Base-by-base conservation (phyloP, 2,329 filamentous ascomycete genomes). In the Lecanicillium sp. region DNA sequence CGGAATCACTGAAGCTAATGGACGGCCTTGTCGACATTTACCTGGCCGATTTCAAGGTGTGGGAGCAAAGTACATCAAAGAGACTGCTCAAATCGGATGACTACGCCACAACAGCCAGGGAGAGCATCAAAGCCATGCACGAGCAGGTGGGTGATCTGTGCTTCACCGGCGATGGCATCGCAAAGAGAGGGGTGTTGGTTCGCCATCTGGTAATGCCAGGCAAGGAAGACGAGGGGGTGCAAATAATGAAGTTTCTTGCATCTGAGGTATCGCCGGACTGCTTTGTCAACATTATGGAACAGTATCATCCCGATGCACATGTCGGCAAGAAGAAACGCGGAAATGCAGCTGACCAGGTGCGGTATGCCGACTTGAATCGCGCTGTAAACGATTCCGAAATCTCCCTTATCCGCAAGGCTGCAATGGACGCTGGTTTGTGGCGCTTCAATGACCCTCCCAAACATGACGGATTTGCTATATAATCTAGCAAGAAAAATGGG, bases 221-320 rank as follows among this genome's bases (percentile, higher is more conserved):
- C 0, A 78, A 80, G 50, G 82, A 85, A 52, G 74, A 75, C 14
- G 85, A 92, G 59, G 82, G 82, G 0, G 68, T 70, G 36, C 66
- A 78, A 45, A 92, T 94, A 43, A 82, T 94, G 68, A 69, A 64
- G 44, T 94, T 85, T 70, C 65, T 94, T 13, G 85, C 84, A 0
- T 65, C 73, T 19, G 75, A 87, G 37, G 70, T 94, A 3, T 85
- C 82, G 4, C 71, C 65, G 40, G 85, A 92, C 56, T 69, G 83
- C 31, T 90, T 89, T 58, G 74, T 92, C 43, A 82, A 94, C 54
- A 80, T 94, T 47, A 92, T 92, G 85, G 85, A 94, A 59, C 86
- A 94, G 60, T 92, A 92, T 53, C 79, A 78, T 45, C 85, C 85
- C 0, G 75, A 83, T 46, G 86, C 84, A 0, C 79, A 94, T 56